A percentile compares a stretch with the other conserved stretches of the same genome.
Evolutionary conservation across 176 grass and related monocot genomes (phyloP).

Genomic region (Carex pumila): DNA sequence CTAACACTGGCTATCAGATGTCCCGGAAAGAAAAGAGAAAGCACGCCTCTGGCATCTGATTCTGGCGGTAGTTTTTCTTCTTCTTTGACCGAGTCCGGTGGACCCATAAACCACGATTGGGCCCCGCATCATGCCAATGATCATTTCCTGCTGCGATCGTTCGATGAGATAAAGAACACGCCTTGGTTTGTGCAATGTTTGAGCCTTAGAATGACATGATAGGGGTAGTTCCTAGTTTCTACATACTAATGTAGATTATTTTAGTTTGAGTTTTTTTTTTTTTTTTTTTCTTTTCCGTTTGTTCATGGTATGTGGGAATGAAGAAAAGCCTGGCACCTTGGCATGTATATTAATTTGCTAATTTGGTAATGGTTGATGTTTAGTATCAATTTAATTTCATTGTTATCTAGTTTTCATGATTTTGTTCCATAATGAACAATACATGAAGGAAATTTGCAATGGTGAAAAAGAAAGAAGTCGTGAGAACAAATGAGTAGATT

Average conservation of each 20-base stretch:
- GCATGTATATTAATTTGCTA: slow-evolving; percentile 13
- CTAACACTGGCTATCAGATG: slow-evolving; percentile 55
- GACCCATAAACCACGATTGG: not conserved
- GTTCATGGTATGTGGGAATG: not conserved
- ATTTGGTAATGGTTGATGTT: not conserved
- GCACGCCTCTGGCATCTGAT: slow-evolving; percentile 11
- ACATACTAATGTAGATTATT: not conserved
- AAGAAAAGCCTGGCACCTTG: not conserved
- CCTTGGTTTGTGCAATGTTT: slow-evolving; percentile 35
- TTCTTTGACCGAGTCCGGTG: slow-evolving; percentile 4
- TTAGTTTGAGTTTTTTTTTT: not conserved
- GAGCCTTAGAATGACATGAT: slow-evolving; percentile 48
- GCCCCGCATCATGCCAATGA: not conserved
- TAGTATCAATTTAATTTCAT: not conserved
- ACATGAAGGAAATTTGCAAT: not conserved
- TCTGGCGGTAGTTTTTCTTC: slow-evolving; percentile 33
- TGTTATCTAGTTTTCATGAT: not conserved
- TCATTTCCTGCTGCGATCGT: not conserved
- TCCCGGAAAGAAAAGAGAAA: not conserved
- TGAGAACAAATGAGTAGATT: too few species aligned
- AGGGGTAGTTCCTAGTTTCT: not conserved
- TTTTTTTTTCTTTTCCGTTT: not conserved
- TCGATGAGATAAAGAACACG: slow-evolving; percentile 12
- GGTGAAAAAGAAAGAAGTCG: not conserved
- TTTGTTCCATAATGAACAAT: not conserved